Conservation (phyloP, 805 yeast genomes). For the Candida endomychidarum region DNA sequence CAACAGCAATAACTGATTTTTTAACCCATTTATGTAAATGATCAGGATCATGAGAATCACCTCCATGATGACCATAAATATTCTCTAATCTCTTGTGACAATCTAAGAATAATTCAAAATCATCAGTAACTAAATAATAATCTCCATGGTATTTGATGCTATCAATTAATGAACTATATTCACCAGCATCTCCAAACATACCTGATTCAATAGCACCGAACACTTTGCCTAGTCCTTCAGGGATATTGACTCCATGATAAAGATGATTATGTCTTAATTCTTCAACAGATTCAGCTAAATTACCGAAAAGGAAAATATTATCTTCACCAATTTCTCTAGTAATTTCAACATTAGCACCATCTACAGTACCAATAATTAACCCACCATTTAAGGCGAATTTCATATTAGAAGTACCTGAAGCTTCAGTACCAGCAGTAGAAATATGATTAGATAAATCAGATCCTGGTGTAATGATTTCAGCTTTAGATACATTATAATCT, state of each 20-base stretch:
- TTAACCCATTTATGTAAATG: constrained; percentile 68
- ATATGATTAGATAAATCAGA: constrained; percentile 91
- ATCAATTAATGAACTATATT: constrained; percentile 67
- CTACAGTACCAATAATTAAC: constrained; percentile 90
- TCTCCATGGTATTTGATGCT: constrained; percentile 75
- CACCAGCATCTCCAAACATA: constrained; percentile 66
- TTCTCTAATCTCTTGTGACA: constrained; percentile 77
- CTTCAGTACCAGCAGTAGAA: constrained; percentile 97
- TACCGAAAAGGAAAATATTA: constrained; percentile 88
- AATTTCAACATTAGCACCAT: constrained; percentile 95
- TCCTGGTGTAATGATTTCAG: constrained; percentile 87
- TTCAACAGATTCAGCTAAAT: constrained; percentile 85
- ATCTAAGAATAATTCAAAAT: constrained; percentile 81
- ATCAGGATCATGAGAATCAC: constrained; percentile 45
- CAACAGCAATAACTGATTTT: constrained; percentile 75
- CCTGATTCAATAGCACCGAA: constrained; percentile 68
- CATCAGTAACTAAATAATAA: constrained; percentile 83
- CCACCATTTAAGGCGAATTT: constrained; percentile 95
- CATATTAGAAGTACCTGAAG: constrained; percentile 95
- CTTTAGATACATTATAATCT: constrained; percentile 92
- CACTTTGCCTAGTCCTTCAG: constrained; percentile 60
- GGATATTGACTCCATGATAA: constrained; percentile 57
- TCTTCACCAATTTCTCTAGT: constrained; percentile 93
- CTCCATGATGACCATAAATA: constrained; percentile 54
- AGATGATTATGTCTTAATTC: constrained; percentile 76